Conservation (phyloP, 805 yeast genomes). For the Ogataea saltuana region DNA sequence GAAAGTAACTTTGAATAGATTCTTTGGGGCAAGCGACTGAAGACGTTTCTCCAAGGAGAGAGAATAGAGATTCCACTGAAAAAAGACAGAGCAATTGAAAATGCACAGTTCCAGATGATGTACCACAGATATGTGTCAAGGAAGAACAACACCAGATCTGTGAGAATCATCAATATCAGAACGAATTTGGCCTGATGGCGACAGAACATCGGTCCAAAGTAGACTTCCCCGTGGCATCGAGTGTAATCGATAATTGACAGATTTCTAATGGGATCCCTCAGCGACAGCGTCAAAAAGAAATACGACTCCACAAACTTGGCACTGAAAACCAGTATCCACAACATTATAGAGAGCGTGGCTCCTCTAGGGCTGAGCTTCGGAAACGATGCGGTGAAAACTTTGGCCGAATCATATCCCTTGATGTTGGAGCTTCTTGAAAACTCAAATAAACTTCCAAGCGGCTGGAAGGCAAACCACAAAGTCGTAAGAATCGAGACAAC, state of each 20-base stretch:
- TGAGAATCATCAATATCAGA: slow-evolving; percentile 41
- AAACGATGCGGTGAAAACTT: slow-evolving; percentile 45
- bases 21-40: slow-evolving; percentile 51
- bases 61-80: slow-evolving; percentile 54
- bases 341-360: slow-evolving; percentile 41
- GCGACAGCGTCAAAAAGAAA: slow-evolving; percentile 52
- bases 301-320: slow-evolving; percentile 56
- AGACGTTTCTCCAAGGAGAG: slow-evolving; percentile 61
- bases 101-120: slow-evolving; percentile 53
- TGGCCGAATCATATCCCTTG: slow-evolving; percentile 37
- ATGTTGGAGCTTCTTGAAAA: slow-evolving; percentile 22
- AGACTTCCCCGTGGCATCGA: slow-evolving; percentile 45
- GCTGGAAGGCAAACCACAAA: slow-evolving; percentile 44
- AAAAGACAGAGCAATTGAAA: slow-evolving; percentile 50
- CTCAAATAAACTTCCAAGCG: slow-evolving; percentile 35
- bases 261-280: slow-evolving; percentile 53
- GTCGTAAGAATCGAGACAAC: slow-evolving; percentile 43
- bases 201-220: slow-evolving; percentile 45
- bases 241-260: slow-evolving; percentile 44
- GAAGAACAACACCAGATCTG: slow-evolving; percentile 52
- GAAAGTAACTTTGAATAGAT: slow-evolving; percentile 49
- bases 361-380: slow-evolving; percentile 42
- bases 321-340: slow-evolving; percentile 50
- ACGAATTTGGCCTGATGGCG: slow-evolving; percentile 43
- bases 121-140: slow-evolving; percentile 61